phyloP scores from a whole-genome alignment of 2,329 filamentous ascomycete genomes.

The Epichloe hybrida region DNA sequence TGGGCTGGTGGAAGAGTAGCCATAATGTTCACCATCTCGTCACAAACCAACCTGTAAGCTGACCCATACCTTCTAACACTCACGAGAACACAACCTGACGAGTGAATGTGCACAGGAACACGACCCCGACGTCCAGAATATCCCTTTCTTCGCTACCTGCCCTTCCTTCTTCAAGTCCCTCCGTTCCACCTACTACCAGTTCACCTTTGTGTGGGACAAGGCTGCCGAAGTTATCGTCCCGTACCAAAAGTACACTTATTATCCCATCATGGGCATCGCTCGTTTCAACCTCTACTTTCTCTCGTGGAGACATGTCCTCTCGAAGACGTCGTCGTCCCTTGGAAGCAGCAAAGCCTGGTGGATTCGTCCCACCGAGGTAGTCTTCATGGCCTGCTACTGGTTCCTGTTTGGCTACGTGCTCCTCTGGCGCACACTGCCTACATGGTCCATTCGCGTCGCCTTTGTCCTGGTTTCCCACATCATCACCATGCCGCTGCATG shows the following conservation, averaged over 20 bases:
- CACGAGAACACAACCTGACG: not conserved
- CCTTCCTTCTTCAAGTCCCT: constrained; percentile 51
- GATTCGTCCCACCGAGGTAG: constrained; percentile 53
- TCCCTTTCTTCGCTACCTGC: constrained; percentile 55
- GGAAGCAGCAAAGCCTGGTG: constrained; percentile 47
- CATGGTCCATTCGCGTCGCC: constrained; percentile 39
- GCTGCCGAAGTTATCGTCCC: constrained; percentile 44
- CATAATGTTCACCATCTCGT: constrained; percentile 57
- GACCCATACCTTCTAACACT: not conserved
- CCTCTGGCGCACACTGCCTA: constrained; percentile 45
- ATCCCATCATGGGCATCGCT: constrained; percentile 51
- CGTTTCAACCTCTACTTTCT: constrained; percentile 62
- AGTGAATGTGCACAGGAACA: constrained; percentile 26
- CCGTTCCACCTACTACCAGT: constrained; percentile 53
- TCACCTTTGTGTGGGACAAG: constrained; percentile 48
- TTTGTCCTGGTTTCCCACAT: constrained; percentile 54
- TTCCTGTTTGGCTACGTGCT: constrained; percentile 54
- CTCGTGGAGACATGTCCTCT: constrained; percentile 51
- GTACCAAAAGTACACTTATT: constrained; percentile 55
- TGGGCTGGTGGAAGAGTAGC: constrained; percentile 57
- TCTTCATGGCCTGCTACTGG: constrained; percentile 52
- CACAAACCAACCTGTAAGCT: constrained; percentile 42
- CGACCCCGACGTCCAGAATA: constrained; percentile 49
- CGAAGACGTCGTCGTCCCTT: constrained; percentile 39
- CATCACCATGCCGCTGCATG: constrained; percentile 53